A percentile compares a stretch with the other conserved stretches of the same genome.
These are phyloP conservation scores for Boletus huronensis DNA, from an alignment of 768 basidiomycete species.

Conservation along the genomic window DNA sequence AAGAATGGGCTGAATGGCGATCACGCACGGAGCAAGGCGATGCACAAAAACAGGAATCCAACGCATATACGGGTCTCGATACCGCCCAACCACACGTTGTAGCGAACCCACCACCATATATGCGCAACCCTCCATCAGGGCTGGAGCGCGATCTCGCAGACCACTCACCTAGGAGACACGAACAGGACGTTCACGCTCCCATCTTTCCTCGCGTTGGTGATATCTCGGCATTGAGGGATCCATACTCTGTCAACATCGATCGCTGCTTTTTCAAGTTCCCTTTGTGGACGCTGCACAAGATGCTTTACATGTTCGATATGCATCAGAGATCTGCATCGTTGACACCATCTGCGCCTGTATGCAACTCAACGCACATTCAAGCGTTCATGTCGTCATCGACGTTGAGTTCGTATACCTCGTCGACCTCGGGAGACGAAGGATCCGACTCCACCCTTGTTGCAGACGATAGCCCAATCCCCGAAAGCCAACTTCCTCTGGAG, in stretches of 20 bases:
- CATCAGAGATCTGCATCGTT: conserved; percentile 28
- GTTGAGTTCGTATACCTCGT: conserved; percentile 18
- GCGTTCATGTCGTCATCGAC: conserved; percentile 20
- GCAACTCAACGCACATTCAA: conserved; percentile 4
- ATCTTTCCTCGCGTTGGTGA: conserved; percentile 64
- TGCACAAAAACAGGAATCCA: not conserved
- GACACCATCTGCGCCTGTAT: conserved; percentile 9
- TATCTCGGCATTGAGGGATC: conserved; percentile 54
- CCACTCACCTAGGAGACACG: conserved; percentile 1
- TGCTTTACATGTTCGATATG: conserved; percentile 60
- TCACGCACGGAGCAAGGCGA: conserved; percentile 10
- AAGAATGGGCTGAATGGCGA: conserved; percentile 45
- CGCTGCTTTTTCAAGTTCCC: conserved; percentile 54
- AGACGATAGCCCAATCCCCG: conserved; percentile 32
- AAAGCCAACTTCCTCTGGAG: not conserved
- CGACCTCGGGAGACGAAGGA: conserved; percentile 32
- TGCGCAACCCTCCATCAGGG: conserved; percentile 25
- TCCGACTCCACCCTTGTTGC: conserved; percentile 59
- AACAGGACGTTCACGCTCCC: conserved; percentile 23
- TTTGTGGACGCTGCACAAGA: conserved; percentile 65
- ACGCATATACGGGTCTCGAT: conserved; percentile 30
- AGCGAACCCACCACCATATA: conserved; percentile 16
- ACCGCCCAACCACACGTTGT: not conserved
- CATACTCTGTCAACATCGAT: conserved; percentile 54
- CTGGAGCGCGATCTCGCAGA: conserved; percentile 28